Percentiles rank a stretch among this genome's conserved stretches.
These are phyloP conservation scores for Colletotrichum sp. DNA, from an alignment of 2,329 filamentous ascomycete species.

Conservation along the genomic window DNA sequence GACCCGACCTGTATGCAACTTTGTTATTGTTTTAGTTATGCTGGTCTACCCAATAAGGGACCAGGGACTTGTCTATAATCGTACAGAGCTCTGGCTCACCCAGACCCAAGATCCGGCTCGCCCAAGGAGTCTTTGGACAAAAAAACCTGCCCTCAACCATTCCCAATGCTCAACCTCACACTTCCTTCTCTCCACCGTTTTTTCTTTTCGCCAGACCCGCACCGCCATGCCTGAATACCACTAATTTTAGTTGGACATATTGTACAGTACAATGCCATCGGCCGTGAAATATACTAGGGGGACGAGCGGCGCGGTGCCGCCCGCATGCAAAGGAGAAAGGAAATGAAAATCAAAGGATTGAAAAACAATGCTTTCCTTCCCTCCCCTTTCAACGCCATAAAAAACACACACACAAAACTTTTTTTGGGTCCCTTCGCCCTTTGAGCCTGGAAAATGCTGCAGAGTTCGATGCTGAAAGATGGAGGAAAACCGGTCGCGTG, in stretches of 20 bases:
- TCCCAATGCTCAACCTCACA: not conserved
- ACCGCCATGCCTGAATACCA: conserved; percentile 14
- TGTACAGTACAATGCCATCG: conserved; percentile 15
- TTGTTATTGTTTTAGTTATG: not conserved
- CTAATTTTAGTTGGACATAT: conserved; percentile 8
- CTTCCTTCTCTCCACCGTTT: not conserved
- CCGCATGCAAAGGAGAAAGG: conserved; percentile 6
- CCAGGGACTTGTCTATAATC: conserved; percentile 4
- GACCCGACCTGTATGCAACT: not conserved
- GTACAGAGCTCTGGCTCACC: not conserved
- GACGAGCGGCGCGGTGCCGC: conserved; percentile 8
- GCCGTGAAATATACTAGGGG: conserved; percentile 1
- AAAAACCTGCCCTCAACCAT: not conserved
- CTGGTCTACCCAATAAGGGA: not conserved
- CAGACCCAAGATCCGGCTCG: not conserved
- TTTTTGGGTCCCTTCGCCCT: not conserved
- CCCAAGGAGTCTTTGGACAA: not conserved
- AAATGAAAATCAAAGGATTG: not conserved
- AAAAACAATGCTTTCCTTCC: conserved; percentile 15
- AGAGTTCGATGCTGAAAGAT: conserved; percentile 4
- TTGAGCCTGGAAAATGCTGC: conserved; percentile 12
- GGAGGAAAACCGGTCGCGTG: not conserved
- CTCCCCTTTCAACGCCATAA: conserved; percentile 4
- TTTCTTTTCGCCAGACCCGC: not conserved
- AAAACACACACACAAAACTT: not conserved